phyloP scores from a whole-genome alignment of 192 early-diverging fungal species.

The Entomortierella beljakovae region DNA sequence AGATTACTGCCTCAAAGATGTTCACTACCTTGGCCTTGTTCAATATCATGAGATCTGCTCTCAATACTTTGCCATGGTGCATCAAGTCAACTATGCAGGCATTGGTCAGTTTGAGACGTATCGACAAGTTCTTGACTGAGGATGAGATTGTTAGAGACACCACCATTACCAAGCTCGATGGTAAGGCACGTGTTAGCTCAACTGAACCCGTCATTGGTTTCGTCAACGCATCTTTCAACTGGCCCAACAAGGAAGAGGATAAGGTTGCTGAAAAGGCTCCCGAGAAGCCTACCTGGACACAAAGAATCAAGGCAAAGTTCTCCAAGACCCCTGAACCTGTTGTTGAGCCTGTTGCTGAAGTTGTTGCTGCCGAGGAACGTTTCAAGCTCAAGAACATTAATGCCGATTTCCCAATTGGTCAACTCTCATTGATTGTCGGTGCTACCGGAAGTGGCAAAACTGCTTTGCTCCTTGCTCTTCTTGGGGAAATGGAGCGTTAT shows the following conservation, averaged over 20 bases:
- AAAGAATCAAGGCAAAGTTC: conserved; percentile 34
- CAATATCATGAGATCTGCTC: conserved; percentile 70
- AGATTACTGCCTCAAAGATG: conserved; percentile 55
- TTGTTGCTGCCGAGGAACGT: conserved; percentile 19
- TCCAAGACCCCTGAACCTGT: conserved; percentile 5
- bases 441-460: conserved; percentile 92
- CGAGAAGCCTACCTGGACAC: conserved; percentile 18
- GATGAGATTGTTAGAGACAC: conserved; percentile 68
- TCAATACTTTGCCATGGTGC: conserved; percentile 70
- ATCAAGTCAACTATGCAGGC: conserved; percentile 67
- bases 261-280: conserved; percentile 27
- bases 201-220: conserved; percentile 70
- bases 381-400: conserved; percentile 76
- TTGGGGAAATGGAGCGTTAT: conserved; percentile 82
- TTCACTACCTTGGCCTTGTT: conserved; percentile 82
- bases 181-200: conserved; percentile 6
- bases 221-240: conserved; percentile 71
- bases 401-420: conserved; percentile 73
- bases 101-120: conserved; percentile 71
- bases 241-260: conserved; percentile 59
- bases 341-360: conserved; percentile 23
- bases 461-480: conserved; percentile 79
- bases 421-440: conserved; percentile 84
- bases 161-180: conserved; percentile 37
- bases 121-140: conserved; percentile 80